A percentile compares a stretch with the other conserved stretches of the same genome.
These are phyloP conservation scores for Talaromyces funiculosus DNA, from an alignment of 2,329 filamentous ascomycete genomes.

Conservation along the genomic window DNA sequence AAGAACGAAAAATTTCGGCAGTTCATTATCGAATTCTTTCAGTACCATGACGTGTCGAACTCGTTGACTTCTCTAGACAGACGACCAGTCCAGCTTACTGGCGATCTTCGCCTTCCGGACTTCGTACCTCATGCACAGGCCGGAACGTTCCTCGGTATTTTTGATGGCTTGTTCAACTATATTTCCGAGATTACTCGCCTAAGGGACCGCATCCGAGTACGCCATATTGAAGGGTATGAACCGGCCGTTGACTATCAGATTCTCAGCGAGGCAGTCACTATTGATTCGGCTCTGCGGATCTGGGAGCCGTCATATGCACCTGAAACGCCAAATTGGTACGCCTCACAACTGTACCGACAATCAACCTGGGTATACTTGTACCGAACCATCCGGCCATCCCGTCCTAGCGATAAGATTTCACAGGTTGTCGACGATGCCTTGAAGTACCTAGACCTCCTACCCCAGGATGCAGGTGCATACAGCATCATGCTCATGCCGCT, in stretches of 20 bases:
- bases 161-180: slow-evolving; percentile 73
- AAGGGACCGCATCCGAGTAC: slow-evolving; percentile 65
- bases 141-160: slow-evolving; percentile 67
- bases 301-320: slow-evolving; percentile 62
- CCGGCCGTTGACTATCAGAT: slow-evolving; percentile 68
- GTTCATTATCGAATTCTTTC: slow-evolving; percentile 70
- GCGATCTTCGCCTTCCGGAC: slow-evolving; percentile 49
- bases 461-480: slow-evolving; percentile 51
- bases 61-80: slow-evolving; percentile 53
- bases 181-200: slow-evolving; percentile 74
- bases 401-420: slow-evolving; percentile 50
- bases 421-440: slow-evolving; percentile 56
- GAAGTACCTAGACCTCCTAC: slow-evolving; percentile 50
- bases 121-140: slow-evolving; percentile 53
- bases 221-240: slow-evolving; percentile 57
- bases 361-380: slow-evolving; percentile 60
- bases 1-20: slow-evolving; percentile 66
- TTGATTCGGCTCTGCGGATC: slow-evolving; percentile 66
- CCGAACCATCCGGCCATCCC: slow-evolving; percentile 54
- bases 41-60: slow-evolving; percentile 66
- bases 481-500: slow-evolving; percentile 57
- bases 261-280: slow-evolving; percentile 66
- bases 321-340: slow-evolving; percentile 49
- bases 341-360: slow-evolving; percentile 57
- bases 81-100: slow-evolving; percentile 48